A percentile compares a stretch with the other conserved stretches of the same genome.
Conservation (phyloP, 2,329 filamentous ascomycete species). For the Aspergillus sp. region DNA sequence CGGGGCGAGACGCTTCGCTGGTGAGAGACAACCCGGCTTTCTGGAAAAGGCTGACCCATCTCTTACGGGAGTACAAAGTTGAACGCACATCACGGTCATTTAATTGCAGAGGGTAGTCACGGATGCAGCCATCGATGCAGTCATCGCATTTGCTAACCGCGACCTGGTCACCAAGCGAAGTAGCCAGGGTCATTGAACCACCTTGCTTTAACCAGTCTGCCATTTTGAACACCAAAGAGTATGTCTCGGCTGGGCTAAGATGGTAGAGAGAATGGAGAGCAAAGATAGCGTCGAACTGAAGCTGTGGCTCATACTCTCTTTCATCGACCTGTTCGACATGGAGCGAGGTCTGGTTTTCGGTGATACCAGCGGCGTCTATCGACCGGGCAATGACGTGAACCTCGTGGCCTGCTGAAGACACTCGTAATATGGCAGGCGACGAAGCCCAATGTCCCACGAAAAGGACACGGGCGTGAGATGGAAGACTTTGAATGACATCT, state of each 20-base stretch:
- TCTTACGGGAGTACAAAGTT: background rate
- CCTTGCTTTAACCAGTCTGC: background rate
- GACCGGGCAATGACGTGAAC: background rate
- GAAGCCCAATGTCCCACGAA: background rate
- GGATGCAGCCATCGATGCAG: too few relatives aligned
- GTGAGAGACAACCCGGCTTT: background rate
- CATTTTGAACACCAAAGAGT: background rate
- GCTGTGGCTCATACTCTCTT: background rate
- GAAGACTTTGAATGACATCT: background rate
- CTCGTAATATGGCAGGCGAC: background rate
- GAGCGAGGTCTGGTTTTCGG: background rate
- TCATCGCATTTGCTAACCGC: background rate
- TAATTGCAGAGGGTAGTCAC: too few relatives aligned
- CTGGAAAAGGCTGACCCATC: background rate
- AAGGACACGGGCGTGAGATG: background rate
- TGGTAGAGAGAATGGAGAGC: background rate
- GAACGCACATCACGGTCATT: too few relatives aligned
- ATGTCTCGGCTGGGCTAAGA: background rate
- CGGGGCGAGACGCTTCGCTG: background rate
- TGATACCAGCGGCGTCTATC: background rate
- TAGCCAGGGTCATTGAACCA: background rate
- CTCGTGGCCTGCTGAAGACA: background rate
- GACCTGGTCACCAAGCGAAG: background rate
- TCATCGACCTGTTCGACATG: background rate
- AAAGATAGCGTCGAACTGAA: background rate